Percentiles rank a stretch among this genome's conserved stretches.
phyloP scores from a whole-genome alignment of 1,139 yeast species.

The Taphrina pruni region DNA sequence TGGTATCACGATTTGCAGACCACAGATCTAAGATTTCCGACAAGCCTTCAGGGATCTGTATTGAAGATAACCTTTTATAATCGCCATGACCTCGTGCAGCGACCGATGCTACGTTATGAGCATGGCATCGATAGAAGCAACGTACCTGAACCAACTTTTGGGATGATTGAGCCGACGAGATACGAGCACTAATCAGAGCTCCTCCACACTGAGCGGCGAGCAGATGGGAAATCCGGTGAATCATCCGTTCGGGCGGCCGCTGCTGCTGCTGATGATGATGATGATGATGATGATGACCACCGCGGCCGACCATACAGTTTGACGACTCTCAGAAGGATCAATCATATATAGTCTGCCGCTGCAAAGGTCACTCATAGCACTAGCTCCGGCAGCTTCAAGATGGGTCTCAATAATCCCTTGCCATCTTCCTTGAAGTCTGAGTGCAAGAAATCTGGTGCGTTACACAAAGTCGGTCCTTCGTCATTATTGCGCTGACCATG shows the following conservation, averaged over 20 bases:
- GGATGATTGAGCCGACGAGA: neutral
- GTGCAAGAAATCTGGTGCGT: slow-evolving; percentile 97
- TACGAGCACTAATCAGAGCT: neutral
- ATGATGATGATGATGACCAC: neutral
- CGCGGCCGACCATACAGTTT: neutral
- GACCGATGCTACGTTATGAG: too few relatives aligned
- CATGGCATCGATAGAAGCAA: neutral
- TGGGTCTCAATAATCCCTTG: slow-evolving; percentile 91
- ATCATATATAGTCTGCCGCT: too few relatives aligned
- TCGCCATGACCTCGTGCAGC: too few relatives aligned
- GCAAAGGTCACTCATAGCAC: too few relatives aligned
- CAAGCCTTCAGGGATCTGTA: too few relatives aligned
- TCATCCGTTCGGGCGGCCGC: too few relatives aligned
- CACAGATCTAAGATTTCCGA: too few relatives aligned
- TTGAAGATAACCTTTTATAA: too few relatives aligned
- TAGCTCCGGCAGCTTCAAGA: slow-evolving; percentile 45
- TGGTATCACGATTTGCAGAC: too few relatives aligned
- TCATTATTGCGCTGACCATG: slow-evolving; percentile 14
- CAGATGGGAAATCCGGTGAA: neutral
- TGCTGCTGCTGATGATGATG: neutral
- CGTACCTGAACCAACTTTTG: slow-evolving; percentile 7
- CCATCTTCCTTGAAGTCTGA: slow-evolving; percentile 90
- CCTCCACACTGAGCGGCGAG: neutral
- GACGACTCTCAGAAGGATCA: too few relatives aligned
- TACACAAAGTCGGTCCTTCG: slow-evolving; percentile 72